Evolutionary conservation across 2,329 filamentous ascomycete genomes (phyloP), one percentile per base, ranked within the genome.

Genomic region (Xylaria sp.): DNA sequence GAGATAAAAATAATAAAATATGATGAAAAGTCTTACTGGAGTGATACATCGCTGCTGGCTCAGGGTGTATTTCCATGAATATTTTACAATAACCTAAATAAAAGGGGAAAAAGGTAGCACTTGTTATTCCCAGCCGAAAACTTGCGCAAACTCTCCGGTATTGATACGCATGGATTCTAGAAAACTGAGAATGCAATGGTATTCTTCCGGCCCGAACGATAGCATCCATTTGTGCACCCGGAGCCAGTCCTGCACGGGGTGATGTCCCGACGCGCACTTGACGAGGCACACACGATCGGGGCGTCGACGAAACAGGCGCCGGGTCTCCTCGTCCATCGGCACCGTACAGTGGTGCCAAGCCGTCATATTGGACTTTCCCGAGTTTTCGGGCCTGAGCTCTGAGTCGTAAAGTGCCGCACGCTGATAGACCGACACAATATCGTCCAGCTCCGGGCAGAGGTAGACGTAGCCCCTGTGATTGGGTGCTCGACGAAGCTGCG

Each of bases 271-370:
- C 25, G 67, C 67, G 31, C 64, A 67, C 25, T 58, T 39, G 25
- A 67, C 54, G n/a, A 72, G 62, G 48, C 67, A 67, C 60, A 54
- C 65, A 13, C 57, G 60, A 41, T 70, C 68, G 37, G 67, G 67
- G 13, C 48, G 34, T 3, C 61, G 61, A 8, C 50, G 61, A 20
- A 72, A 72, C 50, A 57, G 23, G 10, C 39, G 3, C 48, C 52
- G 57, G 28, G 57, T 54, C 39, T 56, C 58, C 48, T 60, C 48
- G 44, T 48, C 46, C 64, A 72, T 63, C 10, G 41, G 56, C 34
- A 10, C 4, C 39, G 67, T 51, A 25, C 44, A 23, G 34, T 72
- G 64, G 0, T 20, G 25, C 67, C 59, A 66, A 3, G 70, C 67
- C 41, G 62, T 61, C 54, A 23, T 54, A 62, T 61, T 67, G 44